Evolutionary conservation across 2,329 filamentous ascomycete species (phyloP), one percentile per base, ranked within the genome.

Genomic region (Ophiocordyceps camponoti-floridani): DNA sequence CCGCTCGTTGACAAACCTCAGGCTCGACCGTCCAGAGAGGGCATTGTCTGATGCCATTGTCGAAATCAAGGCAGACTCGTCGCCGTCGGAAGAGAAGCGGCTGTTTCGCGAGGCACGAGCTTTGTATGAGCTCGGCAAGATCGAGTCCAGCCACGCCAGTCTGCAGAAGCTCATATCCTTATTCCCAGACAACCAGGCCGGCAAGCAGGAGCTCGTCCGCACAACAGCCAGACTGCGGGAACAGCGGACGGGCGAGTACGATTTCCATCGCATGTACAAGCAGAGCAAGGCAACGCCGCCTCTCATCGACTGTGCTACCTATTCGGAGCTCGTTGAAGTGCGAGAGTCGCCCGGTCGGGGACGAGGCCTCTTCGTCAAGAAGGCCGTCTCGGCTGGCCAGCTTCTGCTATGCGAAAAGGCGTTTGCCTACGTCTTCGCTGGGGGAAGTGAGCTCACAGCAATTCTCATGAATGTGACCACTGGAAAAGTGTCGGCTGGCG

Each of bases 401-500:
- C 56, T 75, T 2, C 53, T 77, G 0, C 50, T 77, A 1, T 75
- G 70, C 42, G 73, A 77, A 47, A 77, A 76, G 48, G 71, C 72
- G 0, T 73, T 75, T 50, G 54, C 54, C 0, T 62, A 72, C 51
- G 57, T 48, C 18, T 65, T 57, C 40, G 50, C 47, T 33, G 57
- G 48, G 31, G 54, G 51, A 4, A 50, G 52, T 2, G 19, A 19
- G 5, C 43, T 35, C 8, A 54, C 45, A 1, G n/a, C 67, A 0
- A 66, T 8, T 2, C 28, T 30, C 28, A 12, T 30, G 28, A 30
- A 30, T 30, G 3, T 10, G 12, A 7, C 28, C 28, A 30, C 28
- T 30, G 12, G 28, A 8, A 9, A 12, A 30, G 12, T 8, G 28
- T 10, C 28, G 28, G 28, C 9, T 12, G 28, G 28, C 7, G 28